Base-by-base conservation (phyloP, 2,329 filamentous ascomycete genomes). In the Ascocoryne sarcoides region DNA sequence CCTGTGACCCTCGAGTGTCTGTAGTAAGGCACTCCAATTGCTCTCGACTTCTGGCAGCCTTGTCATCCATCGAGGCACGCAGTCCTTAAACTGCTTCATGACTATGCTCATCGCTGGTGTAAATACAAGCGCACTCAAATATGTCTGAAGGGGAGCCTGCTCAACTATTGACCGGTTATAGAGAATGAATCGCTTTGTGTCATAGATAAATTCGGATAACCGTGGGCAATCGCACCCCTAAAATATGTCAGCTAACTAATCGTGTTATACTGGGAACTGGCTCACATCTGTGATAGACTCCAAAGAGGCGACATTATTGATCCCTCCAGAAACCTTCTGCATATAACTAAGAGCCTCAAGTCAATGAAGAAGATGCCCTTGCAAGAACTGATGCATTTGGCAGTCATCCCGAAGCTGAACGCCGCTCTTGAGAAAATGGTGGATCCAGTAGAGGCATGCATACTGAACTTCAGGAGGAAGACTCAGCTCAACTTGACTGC, bases 381-480 rank as follows among this genome's bases (percentile, higher is more conserved):
- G 39, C 3, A 64, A 49, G 42, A 64, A 64, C 8, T 40, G n/a
- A 39, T 62, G 50, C 9, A 48, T 50, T 32, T 40, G 4, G 16
- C 56, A 53, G 36, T 43, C 38, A 39, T 57, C 52, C 42, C 43
- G 46, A 43, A 55, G 55, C 45, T 53, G 53, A 36, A 44, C 39
- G 31, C 43, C 42, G 46, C 53, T 51, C 31, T 53, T 36, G 43
- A 46, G 40, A 0, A 40, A 23, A 50, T 66, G 60, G 14, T 60
- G 49, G 28, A 58, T 36, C 62, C 61, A 66, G 38, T 62, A 57
- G 2, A 56, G 20, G 40, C 58, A 64, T 5, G 54, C 48, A 40
- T 67, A 66, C 4, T 47, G 35, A 17, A 57, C 9, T 10, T 52
- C 54, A 60, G 19, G 26, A 49, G 59, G 42, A 56, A 65, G 34